Evolutionary conservation across 148 eudicot species (phyloP), one percentile per base, ranked within the genome.

Genomic region (Rhododendron henanense): DNA sequence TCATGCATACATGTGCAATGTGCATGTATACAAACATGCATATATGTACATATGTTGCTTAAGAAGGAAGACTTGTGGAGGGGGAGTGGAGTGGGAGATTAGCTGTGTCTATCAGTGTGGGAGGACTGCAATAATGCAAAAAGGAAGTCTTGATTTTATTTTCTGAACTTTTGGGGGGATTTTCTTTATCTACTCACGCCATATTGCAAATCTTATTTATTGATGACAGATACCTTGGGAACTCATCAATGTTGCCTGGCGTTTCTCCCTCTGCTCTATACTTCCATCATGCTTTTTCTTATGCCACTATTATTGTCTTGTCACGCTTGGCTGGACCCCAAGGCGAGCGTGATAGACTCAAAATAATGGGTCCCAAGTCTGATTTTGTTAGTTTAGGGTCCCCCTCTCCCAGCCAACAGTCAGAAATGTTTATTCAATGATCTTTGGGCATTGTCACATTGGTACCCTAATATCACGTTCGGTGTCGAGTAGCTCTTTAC

Each of bases 311-410:
- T 31, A 71, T 69, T 69, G 75, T 28, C 31, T 69, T 69, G 39
- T 71, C 76, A 71, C 39, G 76, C 76, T 33, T 71, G 33, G 76
- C 76, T 71, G 76, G 76, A 71, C 76, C 76, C 76, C 76, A 13
- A 71, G 37, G 8, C 39, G 3, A 31, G 76, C 76, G 76, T 71
- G 76, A 71, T 71, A 1, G 76, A 71, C 76, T 71, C 76, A 71
- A 33, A 55, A 13, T 14, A 5, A 9, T 5, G 41, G 41, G 76
- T 13, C 39, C 18, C 76, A 4, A 6, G 6, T 71, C 41, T 33
- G 41, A 16, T 71, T 67, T 71, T 71, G 41, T 31, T 71, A 4
- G 75, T 31, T 69, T 28, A 41, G 75, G 75, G 33, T 28, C 35
- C 75, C 75, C 25, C 25, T 2, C 33, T 25, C 15, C 73, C 33